Evolutionary conservation across 805 yeast genomes (phyloP).

Genomic region (Yamadazyma scolyti): DNA sequence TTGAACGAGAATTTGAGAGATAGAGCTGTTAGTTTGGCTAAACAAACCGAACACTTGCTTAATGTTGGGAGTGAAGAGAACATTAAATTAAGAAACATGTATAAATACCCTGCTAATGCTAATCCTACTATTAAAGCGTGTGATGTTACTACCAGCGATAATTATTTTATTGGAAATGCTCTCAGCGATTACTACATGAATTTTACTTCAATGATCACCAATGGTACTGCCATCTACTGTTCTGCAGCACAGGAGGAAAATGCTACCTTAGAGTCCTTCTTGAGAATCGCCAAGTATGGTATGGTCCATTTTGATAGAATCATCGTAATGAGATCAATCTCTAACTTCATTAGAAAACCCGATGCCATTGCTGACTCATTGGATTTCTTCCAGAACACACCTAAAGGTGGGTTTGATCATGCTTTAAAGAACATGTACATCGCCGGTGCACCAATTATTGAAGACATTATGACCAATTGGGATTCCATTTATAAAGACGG

Average conservation of each 20-base stretch:
- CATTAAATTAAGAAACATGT: conserved; percentile 44
- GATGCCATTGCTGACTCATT: conserved; percentile 39
- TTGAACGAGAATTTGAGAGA: conserved; percentile 56
- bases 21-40: conserved; percentile 52
- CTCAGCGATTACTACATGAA: conserved; percentile 49
- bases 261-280: conserved; percentile 57
- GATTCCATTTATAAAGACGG: conserved; percentile 29
- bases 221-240: conserved; percentile 58
- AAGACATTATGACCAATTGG: conserved; percentile 52
- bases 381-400: conserved; percentile 45
- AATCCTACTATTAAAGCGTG: conserved; percentile 24
- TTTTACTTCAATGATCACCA: conserved; percentile 48
- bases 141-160: conserved; percentile 60
- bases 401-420: conserved; percentile 49
- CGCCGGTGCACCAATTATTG: conserved; percentile 53
- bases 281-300: conserved; percentile 52
- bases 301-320: conserved; percentile 56
- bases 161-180: conserved; percentile 53
- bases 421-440: conserved; percentile 48
- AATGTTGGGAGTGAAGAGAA: conserved; percentile 45
- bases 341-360: conserved; percentile 57
- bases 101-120: conserved; percentile 21
- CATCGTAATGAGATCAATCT: conserved; percentile 57
- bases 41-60: conserved; percentile 29
- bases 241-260: conserved; percentile 66